Conservation (phyloP, 441 rosid species). For the Brassica balearica region DNA sequence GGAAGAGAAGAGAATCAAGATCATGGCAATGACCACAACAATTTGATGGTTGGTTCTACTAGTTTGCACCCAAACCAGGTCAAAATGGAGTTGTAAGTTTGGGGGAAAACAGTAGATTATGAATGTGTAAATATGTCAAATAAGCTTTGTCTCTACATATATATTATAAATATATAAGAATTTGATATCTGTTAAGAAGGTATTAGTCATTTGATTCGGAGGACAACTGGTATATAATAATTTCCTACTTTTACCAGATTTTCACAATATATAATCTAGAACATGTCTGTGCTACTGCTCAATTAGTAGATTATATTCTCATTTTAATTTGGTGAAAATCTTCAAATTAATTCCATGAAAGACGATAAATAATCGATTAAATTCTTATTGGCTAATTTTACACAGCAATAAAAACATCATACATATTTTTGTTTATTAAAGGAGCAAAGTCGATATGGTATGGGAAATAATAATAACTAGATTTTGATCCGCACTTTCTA, state of each 20-base stretch:
- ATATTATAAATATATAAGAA: conserved; percentile 34
- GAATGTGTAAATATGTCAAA: conserved; percentile 53
- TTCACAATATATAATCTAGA: conserved; percentile 23
- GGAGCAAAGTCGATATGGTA: too few species aligned
- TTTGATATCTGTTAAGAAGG: conserved; percentile 28
- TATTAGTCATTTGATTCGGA: conserved; percentile 37
- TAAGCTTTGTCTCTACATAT: conserved; percentile 32
- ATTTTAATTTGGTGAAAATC: neutral
- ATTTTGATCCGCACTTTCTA: too few species aligned
- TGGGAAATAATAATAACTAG: too few species aligned
- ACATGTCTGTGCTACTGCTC: neutral
- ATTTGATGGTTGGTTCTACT: conserved; percentile 69
- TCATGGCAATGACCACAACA: conserved; percentile 40
- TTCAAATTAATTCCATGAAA: neutral
- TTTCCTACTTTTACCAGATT: conserved; percentile 26
- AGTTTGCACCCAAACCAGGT: conserved; percentile 62
- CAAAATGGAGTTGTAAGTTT: conserved; percentile 3
- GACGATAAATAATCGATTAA: neutral
- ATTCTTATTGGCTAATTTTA: neutral
- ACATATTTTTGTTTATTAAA: too few species aligned
- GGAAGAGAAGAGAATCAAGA: conserved; percentile 67
- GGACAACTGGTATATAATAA: conserved; percentile 29
- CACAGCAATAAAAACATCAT: neutral
- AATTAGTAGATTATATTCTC: neutral
- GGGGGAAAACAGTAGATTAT: conserved; percentile 40